Base-by-base conservation (phyloP, 2,329 filamentous ascomycete species). In the Aspergillus arachidicola region DNA sequence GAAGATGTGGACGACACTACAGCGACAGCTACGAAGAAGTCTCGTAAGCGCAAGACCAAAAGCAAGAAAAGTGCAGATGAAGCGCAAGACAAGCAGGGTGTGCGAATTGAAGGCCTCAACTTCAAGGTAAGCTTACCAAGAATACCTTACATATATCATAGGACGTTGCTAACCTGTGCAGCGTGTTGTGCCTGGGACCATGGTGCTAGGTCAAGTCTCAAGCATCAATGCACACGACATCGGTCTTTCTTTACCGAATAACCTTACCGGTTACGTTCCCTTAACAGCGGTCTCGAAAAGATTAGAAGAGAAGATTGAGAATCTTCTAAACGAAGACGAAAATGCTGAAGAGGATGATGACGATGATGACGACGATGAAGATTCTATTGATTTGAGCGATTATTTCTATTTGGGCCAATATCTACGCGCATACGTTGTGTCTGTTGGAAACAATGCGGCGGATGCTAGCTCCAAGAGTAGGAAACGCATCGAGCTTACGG, bases 251-350 rank as follows among this genome's bases (percentile, higher is more conserved):
- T 84, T 99, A 12, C 94, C 95, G 19, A 99, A 99, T 80, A 98
- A 96, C 76, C 86, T 99, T 36, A 89, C 87, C 55, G 96, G 95
- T 55, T 95, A 93, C 76, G 90, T 96, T 7, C 90, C 95, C 23
- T 88, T 98, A 68, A 96, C 94, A n/a, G 87, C 92, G n/a, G 86
- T 99, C 57, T 99, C 95, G 2, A 87, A 92, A 64, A 83, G 87
- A 68, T 82, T 98, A 66, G 96, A 91, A 34, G 82, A 89, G 66
- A 89, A 88, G 67, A 86, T 99, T 45, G 89, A 96, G 75, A 83
- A 82, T 54, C 75, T 89, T 45, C 77, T 90, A 45, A 87, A 87
- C 43, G 86, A 89, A 38, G 85, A 86, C 68, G 80, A 83, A 6
- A 81, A 85, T 28, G 26, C 26, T 28, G 26, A 28, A 28, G 26